Conservation (phyloP, 352 stramenopile genomes). For the Phytophthora boehmeriae region DNA sequence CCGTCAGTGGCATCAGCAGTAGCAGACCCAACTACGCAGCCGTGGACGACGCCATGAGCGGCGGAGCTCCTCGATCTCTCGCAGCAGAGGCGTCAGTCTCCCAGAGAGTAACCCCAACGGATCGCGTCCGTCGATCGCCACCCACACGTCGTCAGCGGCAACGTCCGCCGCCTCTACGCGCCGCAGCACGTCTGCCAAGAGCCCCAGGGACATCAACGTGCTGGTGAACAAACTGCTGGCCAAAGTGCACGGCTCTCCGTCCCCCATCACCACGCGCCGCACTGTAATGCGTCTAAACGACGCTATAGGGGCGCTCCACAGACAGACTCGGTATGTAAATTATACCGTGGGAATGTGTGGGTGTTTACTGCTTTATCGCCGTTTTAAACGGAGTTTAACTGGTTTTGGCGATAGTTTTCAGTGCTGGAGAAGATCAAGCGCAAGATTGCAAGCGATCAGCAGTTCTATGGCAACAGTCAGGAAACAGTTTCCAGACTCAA, state of each 20-base stretch:
- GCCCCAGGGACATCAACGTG: slow-evolving; percentile 52
- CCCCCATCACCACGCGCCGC: slow-evolving; percentile 59
- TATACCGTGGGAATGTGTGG: neutral
- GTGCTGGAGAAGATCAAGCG: slow-evolving; percentile 84
- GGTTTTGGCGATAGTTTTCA: slow-evolving; percentile 46
- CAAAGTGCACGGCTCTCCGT: slow-evolving; percentile 59
- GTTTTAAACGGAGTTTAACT: neutral
- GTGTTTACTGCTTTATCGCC: neutral
- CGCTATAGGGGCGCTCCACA: slow-evolving; percentile 18
- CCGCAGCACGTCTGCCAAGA: slow-evolving; percentile 25
- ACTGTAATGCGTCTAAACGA: slow-evolving; percentile 66
- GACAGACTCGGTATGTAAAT: slow-evolving; percentile 43
- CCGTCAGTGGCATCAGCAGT: slow-evolving; percentile 14
- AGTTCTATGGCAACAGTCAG: slow-evolving; percentile 48
- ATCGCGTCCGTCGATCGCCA: slow-evolving; percentile 1
- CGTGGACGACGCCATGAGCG: neutral
- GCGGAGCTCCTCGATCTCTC: slow-evolving; percentile 13
- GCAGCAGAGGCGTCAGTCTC: slow-evolving; percentile 13
- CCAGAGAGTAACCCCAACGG: slow-evolving; percentile 8
- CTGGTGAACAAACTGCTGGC: slow-evolving; percentile 60
- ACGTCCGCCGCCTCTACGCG: slow-evolving; percentile 39
- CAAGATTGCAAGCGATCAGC: slow-evolving; percentile 54
- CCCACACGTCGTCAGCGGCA: slow-evolving; percentile 29
- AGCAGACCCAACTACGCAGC: neutral
- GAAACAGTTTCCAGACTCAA: slow-evolving; percentile 63